Evolutionary conservation across 345 rosid species (phyloP).

Genomic region (Microthlaspi erraticum): DNA sequence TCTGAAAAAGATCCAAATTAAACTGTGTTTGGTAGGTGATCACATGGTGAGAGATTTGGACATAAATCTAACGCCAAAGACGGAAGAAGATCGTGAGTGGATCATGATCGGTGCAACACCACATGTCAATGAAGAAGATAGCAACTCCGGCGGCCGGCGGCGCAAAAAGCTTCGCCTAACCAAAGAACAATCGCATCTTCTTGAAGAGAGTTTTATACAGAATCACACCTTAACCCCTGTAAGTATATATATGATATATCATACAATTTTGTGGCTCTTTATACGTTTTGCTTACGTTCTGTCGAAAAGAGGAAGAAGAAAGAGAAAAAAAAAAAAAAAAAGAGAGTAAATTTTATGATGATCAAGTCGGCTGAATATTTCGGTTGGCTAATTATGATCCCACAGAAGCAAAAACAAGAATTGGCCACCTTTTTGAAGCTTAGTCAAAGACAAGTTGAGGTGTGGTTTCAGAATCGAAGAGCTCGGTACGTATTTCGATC

Average conservation of each 20-base stretch:
- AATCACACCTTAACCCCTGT: conserved; percentile 70
- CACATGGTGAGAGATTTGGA: conserved; percentile 43
- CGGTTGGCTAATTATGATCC: conserved; percentile 24
- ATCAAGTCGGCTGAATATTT: conserved; percentile 17
- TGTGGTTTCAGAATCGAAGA: conserved; percentile 85
- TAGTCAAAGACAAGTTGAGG: conserved; percentile 78
- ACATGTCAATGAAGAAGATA: conserved; percentile 33
- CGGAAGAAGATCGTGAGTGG: conserved; percentile 32
- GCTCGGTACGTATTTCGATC: conserved; percentile 57
- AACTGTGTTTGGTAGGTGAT: conserved; percentile 37
- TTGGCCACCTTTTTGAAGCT: conserved; percentile 66
- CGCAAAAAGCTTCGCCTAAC: conserved; percentile 72
- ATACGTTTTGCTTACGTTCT: conserved; percentile 19
- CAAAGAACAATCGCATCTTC: conserved; percentile 70
- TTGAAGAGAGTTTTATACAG: conserved; percentile 73
- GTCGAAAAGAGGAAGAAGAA: conserved; percentile 5
- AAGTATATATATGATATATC: conserved; percentile 24
- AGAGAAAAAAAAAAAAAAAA: not conserved
- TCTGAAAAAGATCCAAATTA: conserved; percentile 4
- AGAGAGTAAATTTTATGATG: not conserved
- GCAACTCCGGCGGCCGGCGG: conserved; percentile 52
- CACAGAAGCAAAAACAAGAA: conserved; percentile 64
- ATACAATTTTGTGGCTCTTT: conserved; percentile 7
- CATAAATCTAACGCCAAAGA: conserved; percentile 45
- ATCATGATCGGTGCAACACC: conserved; percentile 42